Evolutionary conservation across 2,329 filamentous ascomycete species (phyloP), one percentile per base, ranked within the genome.

Genomic region (Cordyceps cateniannulata): DNA sequence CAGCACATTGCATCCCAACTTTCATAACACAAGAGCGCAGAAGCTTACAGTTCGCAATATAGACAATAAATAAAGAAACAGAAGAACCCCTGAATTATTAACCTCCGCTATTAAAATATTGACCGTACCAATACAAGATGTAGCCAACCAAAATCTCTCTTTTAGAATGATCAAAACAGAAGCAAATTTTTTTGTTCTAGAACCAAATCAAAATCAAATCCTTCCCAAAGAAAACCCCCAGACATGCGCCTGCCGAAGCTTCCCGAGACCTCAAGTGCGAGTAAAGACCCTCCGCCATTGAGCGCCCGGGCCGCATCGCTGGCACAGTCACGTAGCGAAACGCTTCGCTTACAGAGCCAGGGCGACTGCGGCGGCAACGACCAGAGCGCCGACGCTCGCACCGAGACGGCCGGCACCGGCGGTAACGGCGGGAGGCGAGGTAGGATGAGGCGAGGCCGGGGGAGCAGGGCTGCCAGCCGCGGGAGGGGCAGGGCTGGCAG

Each of bases 351-450:
- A 77, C 62, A 77, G 64, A 60, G 73, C 66, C 45, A 79, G 58
- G 24, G 72, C 75, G 54, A 71, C 74, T 42, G 76, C 62, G 61
- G 73, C 77, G 47, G 71, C 77, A 35, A 76, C 60, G 51, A 75
- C 65, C 47, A 78, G 67, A 59, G 73, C 73, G 27, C 73, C 74
- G 25, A 74, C 56, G 57, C 72, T 66, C 42, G 69, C 69, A 38
- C 69, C 63, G 66, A 72, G 75, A 61, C 68, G 71, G 51, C 73
- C 76, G 24, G 70, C 77, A 44, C 70, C 76, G 42, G 72, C 72
- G 24, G 72, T 69, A n/a, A 76, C 66, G 51, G 69, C 32, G 24
- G 57, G 54, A 48, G 64, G 62, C 52, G 56, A 56, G 53, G 56
- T 47, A 53, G 65, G 57, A 54, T 58, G 47, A 40, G 58, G 61